Percentiles rank a stretch among this genome's conserved stretches.
Evolutionary conservation across 2,329 filamentous ascomycete genomes (phyloP).

Genomic region (Seiridium cupressi): DNA sequence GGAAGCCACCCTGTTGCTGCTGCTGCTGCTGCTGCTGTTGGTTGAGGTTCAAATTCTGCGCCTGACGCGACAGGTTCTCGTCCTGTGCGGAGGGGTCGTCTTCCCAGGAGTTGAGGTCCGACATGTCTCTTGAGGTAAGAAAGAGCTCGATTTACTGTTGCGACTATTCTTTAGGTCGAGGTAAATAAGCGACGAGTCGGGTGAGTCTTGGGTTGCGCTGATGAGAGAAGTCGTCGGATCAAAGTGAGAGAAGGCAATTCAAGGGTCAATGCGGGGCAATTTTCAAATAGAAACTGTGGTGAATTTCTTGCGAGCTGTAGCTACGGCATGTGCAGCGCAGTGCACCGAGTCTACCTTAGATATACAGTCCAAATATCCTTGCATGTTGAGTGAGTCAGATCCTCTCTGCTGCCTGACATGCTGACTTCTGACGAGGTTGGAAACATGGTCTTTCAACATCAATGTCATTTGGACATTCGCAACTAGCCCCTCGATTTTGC

Average conservation of each 20-base stretch:
- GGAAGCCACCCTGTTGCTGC: conserved; percentile 41
- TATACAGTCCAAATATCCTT: neutral
- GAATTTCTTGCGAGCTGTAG: neutral
- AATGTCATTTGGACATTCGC: neutral
- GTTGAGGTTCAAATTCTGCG: conserved; percentile 75
- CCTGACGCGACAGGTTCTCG: conserved; percentile 73
- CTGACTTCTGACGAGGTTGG: neutral
- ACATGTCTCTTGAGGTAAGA: conserved; percentile 56
- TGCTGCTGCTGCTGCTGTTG: conserved; percentile 38
- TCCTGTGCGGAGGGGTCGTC: conserved; percentile 79
- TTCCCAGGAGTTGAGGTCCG: conserved; percentile 93
- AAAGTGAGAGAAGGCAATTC: neutral
- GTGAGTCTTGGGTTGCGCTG: neutral
- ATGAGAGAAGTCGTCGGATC: neutral
- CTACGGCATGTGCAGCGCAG: neutral
- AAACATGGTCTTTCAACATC: neutral
- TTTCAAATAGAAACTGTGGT: conserved; percentile 2
- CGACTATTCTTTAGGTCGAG: neutral
- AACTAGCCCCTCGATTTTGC: neutral
- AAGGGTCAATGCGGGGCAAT: neutral
- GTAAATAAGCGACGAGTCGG: neutral
- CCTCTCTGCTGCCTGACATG: neutral
- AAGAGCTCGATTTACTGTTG: neutral
- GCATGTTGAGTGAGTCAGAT: neutral
- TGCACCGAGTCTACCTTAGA: neutral